These are phyloP conservation scores for Tetraselmis striata DNA, from an alignment of 139 green algal genomes.

Conservation along the genomic window DNA sequence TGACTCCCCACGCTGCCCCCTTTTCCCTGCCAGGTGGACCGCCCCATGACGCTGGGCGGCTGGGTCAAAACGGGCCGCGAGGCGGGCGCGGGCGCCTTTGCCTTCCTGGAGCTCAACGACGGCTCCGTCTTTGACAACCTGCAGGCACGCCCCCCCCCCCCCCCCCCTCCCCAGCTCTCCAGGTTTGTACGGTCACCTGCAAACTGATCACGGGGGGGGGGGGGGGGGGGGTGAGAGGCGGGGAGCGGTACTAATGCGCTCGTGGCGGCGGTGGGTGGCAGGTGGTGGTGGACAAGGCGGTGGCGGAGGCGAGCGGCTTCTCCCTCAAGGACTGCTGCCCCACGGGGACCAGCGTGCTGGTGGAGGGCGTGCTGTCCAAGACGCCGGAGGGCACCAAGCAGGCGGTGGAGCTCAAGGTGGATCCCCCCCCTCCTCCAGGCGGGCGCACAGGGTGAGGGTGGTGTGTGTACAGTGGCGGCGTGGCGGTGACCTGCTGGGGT, in stretches of 20 bases:
- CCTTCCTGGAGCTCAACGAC: slow-evolving; percentile 98
- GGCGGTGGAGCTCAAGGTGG: slow-evolving; percentile 77
- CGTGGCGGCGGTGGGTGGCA: slow-evolving; percentile 31
- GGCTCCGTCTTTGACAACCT: slow-evolving; percentile 82
- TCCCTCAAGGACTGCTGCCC: slow-evolving; percentile 55
- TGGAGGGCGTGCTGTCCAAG: slow-evolving; percentile 76
- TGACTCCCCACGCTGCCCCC: too few relatives aligned
- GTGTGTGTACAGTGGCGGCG: too few relatives aligned
- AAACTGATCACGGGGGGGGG: neutral
- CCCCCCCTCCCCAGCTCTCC: neutral
- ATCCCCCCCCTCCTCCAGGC: too few relatives aligned
- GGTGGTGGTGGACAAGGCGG: slow-evolving; percentile 74
- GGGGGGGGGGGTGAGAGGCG: neutral
- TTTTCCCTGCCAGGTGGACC: slow-evolving; percentile 71
- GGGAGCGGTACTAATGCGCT: too few relatives aligned
- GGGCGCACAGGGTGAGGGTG: too few relatives aligned
- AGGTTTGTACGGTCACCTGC: neutral
- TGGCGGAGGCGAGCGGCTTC: slow-evolving; percentile 54
- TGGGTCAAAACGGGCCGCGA: slow-evolving; percentile 97
- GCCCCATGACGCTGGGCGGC: slow-evolving; percentile 78
- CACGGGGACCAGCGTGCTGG: slow-evolving; percentile 79
- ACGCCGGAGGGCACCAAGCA: slow-evolving; percentile 85
- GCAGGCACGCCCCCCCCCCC: slow-evolving; percentile 45
- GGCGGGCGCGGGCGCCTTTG: slow-evolving; percentile 82
- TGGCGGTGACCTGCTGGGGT: too few relatives aligned